Evolutionary conservation across 306 rosid species (phyloP).

Genomic region (Sophora flavescens): DNA sequence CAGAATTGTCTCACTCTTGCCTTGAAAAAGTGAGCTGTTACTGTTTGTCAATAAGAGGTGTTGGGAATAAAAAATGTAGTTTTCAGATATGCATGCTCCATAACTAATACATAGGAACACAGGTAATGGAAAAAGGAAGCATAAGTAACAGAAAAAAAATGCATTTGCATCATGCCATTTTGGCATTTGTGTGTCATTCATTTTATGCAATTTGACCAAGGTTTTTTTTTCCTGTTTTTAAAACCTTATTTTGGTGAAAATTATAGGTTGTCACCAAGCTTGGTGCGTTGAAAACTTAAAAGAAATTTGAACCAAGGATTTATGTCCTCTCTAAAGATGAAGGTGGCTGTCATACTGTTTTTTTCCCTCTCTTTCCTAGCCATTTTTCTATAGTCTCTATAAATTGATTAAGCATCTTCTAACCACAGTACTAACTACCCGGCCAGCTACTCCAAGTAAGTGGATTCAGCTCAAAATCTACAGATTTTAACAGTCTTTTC

Average conservation of each 20-base stretch:
- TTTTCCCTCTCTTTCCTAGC: constrained; percentile 59
- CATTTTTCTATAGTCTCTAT: neutral
- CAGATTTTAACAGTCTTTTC: too few species aligned
- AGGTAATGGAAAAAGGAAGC: neutral
- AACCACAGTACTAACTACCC: neutral
- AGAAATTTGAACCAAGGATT: constrained; percentile 90
- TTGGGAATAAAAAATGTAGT: neutral
- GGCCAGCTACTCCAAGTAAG: neutral
- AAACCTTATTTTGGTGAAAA: constrained; percentile 10
- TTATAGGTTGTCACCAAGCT: constrained; percentile 85
- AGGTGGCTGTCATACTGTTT: constrained; percentile 97
- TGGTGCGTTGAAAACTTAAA: constrained; percentile 70
- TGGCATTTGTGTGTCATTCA: neutral
- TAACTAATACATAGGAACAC: neutral
- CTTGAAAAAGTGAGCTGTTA: constrained; percentile 3
- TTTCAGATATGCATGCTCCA: neutral
- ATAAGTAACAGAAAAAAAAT: neutral
- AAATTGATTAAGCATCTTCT: constrained; percentile 1
- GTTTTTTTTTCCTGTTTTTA: neutral
- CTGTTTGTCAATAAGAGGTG: neutral
- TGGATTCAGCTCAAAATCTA: too few species aligned
- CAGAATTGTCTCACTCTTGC: constrained; percentile 14
- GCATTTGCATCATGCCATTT: constrained; percentile 18
- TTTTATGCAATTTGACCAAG: neutral
- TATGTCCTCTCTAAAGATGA: constrained; percentile 92